These are phyloP conservation scores for Lactuca sativa DNA, from an alignment of 129 eudicot genomes.

Conservation along the genomic window DNA sequence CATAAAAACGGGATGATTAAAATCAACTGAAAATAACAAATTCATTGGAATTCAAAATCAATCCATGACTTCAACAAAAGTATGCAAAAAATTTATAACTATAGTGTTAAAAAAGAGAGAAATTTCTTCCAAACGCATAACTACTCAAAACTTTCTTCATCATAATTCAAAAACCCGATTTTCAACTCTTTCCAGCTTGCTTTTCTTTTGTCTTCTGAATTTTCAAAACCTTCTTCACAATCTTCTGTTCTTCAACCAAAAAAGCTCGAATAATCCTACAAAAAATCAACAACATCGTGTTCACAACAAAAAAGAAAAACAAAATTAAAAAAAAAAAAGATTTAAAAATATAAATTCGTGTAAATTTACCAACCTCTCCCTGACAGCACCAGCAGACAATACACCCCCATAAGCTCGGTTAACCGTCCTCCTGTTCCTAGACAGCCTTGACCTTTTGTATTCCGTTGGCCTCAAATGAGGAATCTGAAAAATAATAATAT, in stretches of 20 bases:
- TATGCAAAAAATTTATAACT: slow-evolving; percentile 25
- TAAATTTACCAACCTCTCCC: slow-evolving; percentile 45
- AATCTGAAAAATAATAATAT: slow-evolving; percentile 30
- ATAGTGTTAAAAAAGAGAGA: not conserved
- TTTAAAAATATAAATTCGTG: not conserved
- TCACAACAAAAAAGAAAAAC: not conserved
- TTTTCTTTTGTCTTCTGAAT: slow-evolving; percentile 62
- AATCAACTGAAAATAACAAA: slow-evolving; percentile 12
- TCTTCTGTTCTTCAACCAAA: slow-evolving; percentile 64
- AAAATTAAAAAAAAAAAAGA: too few relatives aligned
- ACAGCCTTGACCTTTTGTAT: slow-evolving; percentile 47
- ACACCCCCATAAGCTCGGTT: slow-evolving; percentile 72
- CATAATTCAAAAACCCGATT: not conserved
- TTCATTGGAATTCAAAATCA: slow-evolving; percentile 26
- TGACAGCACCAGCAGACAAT: slow-evolving; percentile 51
- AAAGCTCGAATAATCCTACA: slow-evolving; percentile 59
- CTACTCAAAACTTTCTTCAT: slow-evolving; percentile 17
- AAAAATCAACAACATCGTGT: not conserved
- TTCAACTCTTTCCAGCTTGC: slow-evolving; percentile 39
- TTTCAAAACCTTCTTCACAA: slow-evolving; percentile 64
- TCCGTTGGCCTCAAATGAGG: slow-evolving; percentile 64
- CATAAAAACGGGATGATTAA: not conserved
- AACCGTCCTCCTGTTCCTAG: slow-evolving; percentile 56
- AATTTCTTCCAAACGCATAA: slow-evolving; percentile 31
- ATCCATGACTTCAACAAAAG: slow-evolving; percentile 18